Conservation (phyloP, 768 basidiomycete species). For the Kwoniella dejecticola region DNA sequence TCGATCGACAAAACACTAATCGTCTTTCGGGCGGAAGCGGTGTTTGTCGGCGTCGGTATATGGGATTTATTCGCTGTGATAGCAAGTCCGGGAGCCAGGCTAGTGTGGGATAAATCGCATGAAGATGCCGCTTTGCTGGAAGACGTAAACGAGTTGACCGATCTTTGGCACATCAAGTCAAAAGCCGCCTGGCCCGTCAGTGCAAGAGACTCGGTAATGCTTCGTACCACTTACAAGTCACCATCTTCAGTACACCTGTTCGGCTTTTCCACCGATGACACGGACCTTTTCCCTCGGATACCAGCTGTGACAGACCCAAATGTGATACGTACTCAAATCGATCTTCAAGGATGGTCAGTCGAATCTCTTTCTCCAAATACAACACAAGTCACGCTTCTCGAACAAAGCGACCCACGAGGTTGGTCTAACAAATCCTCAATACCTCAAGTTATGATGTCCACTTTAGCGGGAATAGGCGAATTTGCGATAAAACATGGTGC, state of each 20-base stretch:
- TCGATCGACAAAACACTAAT: conserved; percentile 96
- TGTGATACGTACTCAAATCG: conserved; percentile 90
- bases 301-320: conserved; percentile 69
- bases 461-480: conserved; percentile 88
- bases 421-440: conserved; percentile 95
- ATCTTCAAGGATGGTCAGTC: conserved; percentile 97
- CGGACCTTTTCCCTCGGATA: conserved; percentile 70
- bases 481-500: conserved; percentile 94
- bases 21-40: conserved; percentile 93
- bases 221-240: conserved; percentile 96
- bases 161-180: conserved; percentile 89
- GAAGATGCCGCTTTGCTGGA: conserved; percentile 84
- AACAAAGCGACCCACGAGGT: conserved; percentile 95
- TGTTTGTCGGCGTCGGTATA: conserved; percentile 90
- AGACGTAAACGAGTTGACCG: conserved; percentile 75
- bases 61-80: conserved; percentile 93
- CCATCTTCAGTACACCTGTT: conserved; percentile 93
- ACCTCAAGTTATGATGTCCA: conserved; percentile 87
- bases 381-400: conserved; percentile 85
- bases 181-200: conserved; percentile 94
- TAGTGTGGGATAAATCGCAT: conserved; percentile 85
- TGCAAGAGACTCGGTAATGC: conserved; percentile 82
- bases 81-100: conserved; percentile 77
- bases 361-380: conserved; percentile 93
- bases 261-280: conserved; percentile 88